Conservation (phyloP, 2,329 filamentous ascomycete genomes). For the Talaromyces rugulosus region DNA sequence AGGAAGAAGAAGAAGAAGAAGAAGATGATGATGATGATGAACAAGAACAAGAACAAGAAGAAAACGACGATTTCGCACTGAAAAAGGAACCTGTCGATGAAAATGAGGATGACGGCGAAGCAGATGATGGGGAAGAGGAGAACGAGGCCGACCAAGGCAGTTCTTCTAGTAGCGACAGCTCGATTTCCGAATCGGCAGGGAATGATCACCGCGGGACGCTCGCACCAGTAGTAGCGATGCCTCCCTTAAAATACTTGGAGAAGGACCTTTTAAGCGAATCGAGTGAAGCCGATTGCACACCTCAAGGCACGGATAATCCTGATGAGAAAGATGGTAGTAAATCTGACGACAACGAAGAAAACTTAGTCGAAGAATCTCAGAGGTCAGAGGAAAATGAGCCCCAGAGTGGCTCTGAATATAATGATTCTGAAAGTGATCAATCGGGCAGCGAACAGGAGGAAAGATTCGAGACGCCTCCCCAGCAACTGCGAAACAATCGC, state of each 20-base stretch:
- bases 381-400: neutral
- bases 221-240: neutral
- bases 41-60: neutral
- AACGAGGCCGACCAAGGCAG: neutral
- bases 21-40: neutral
- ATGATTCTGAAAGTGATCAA: conserved; percentile 9
- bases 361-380: neutral
- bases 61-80: neutral
- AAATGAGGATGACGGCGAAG: neutral
- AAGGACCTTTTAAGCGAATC: neutral
- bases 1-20: neutral
- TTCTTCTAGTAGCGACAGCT: neutral
- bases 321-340: neutral
- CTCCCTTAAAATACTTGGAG: neutral
- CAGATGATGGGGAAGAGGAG: neutral
- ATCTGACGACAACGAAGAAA: neutral
- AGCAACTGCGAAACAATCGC: neutral
- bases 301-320: neutral
- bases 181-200: neutral
- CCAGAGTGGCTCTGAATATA: neutral
- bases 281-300: neutral
- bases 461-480: neutral
- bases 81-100: neutral
- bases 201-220: neutral
- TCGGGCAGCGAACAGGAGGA: neutral